Percentiles rank a stretch among this genome's conserved stretches.
These are phyloP conservation scores for Hyaloscypha hepaticicola DNA, from an alignment of 495 filamentous ascomycete genomes.

Conservation along the genomic window DNA sequence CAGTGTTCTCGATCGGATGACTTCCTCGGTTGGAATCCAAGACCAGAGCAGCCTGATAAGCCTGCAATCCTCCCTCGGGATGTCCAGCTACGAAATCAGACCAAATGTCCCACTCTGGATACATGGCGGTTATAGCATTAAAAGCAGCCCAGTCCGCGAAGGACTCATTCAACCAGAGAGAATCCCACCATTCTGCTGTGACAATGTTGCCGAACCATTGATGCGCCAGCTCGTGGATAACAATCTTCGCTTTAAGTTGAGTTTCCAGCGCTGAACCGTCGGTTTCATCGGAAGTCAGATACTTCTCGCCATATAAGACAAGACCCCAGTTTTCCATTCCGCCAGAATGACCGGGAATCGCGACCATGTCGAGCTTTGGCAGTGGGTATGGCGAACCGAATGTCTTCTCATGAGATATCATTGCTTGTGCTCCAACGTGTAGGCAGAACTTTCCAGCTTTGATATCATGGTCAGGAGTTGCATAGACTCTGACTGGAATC, in stretches of 20 bases:
- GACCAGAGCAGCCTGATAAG: conserved; percentile 34
- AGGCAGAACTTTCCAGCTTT: conserved; percentile 65
- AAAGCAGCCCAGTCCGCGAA: conserved; percentile 22
- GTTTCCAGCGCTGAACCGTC: conserved; percentile 3
- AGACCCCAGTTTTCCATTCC: conserved; percentile 34
- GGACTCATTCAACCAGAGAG: conserved; percentile 35
- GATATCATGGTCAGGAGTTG: conserved; percentile 62
- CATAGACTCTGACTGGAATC: conserved; percentile 63
- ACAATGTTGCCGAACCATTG: conserved; percentile 33
- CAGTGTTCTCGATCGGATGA: conserved; percentile 71
- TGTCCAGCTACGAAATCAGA: conserved; percentile 11
- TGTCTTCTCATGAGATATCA: conserved; percentile 50
- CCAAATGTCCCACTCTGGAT: conserved; percentile 20
- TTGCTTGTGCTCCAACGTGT: conserved; percentile 42
- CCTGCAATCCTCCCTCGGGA: not conserved
- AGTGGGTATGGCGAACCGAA: conserved; percentile 19
- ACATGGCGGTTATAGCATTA: conserved; percentile 11
- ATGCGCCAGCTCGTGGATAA: conserved; percentile 30
- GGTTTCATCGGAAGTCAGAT: conserved; percentile 6
- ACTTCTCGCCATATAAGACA: conserved; percentile 9
- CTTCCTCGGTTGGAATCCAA: conserved; percentile 83
- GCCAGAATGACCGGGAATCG: conserved; percentile 15
- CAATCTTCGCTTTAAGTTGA: not conserved
- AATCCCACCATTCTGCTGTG: conserved; percentile 27
- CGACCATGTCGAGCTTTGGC: conserved; percentile 28